Conservation (phyloP, 2,329 filamentous ascomycete genomes). For the Trichoderma sp. region DNA sequence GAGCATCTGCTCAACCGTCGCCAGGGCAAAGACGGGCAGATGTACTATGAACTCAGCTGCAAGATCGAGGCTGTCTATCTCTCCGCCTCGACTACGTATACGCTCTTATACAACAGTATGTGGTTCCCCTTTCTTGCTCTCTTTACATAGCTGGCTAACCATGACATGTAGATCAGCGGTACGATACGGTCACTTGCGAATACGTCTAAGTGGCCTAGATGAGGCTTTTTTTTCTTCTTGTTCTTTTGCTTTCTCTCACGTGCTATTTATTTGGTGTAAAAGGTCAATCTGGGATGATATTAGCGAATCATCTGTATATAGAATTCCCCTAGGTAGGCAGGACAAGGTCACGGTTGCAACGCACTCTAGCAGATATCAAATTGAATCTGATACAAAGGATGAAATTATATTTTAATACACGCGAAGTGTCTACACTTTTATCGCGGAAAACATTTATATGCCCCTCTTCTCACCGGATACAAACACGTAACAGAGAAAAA, state of each 20-base stretch:
- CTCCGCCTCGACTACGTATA: constrained; percentile 43
- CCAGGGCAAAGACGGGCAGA: constrained; percentile 36
- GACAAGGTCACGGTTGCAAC: neutral
- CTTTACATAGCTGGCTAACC: constrained; percentile 18
- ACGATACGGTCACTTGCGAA: constrained; percentile 42
- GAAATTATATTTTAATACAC: constrained; percentile 12
- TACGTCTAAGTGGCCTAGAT: constrained; percentile 35
- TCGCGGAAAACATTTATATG: neutral
- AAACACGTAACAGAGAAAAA: neutral
- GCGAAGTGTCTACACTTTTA: neutral
- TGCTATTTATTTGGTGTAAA: neutral
- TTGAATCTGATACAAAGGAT: neutral
- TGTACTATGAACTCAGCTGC: constrained; percentile 40
- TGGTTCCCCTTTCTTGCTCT: neutral
- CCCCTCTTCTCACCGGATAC: neutral
- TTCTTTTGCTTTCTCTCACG: neutral
- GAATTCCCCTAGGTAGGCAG: neutral
- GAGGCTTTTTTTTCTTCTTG: neutral
- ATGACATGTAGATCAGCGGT: constrained; percentile 34
- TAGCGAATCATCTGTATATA: constrained; percentile 9
- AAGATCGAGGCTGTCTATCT: constrained; percentile 42
- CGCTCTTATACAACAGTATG: constrained; percentile 43
- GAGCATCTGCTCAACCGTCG: constrained; percentile 34
- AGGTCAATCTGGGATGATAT: neutral
- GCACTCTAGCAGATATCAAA: neutral